Conservation (phyloP, 2,329 filamentous ascomycete species). For the Mycocentrospora acerina region DNA sequence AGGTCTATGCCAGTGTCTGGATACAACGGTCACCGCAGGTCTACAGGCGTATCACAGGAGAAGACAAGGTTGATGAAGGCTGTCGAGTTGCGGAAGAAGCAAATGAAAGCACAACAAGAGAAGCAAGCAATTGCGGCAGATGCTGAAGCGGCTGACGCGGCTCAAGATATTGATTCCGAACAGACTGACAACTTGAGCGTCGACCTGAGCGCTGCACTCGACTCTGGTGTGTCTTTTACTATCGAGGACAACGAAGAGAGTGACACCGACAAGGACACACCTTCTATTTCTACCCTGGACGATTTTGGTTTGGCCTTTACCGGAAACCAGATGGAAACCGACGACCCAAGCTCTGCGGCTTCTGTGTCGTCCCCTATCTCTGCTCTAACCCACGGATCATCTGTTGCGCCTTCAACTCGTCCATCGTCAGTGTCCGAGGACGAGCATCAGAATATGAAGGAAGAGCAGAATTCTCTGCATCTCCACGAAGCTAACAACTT, state of each 20-base stretch:
- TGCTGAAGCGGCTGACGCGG: constrained; percentile 12
- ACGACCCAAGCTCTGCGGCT: constrained; percentile 38
- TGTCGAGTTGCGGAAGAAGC: constrained; percentile 83
- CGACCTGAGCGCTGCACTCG: background rate
- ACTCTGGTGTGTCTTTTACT: too few species aligned
- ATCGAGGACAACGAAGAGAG: background rate
- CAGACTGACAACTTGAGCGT: constrained; percentile 4
- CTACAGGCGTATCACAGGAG: constrained; percentile 74
- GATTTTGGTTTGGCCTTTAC: constrained; percentile 61
- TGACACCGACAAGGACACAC: constrained; percentile 11
- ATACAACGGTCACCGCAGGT: constrained; percentile 40
- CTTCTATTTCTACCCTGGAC: constrained; percentile 12
- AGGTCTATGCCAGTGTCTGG: constrained; percentile 48
- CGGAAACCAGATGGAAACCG: constrained; percentile 30
- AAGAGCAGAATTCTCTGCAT: constrained; percentile 17
- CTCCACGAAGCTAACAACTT: constrained; percentile 14
- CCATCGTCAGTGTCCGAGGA: constrained; percentile 44
- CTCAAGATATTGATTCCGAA: constrained; percentile 2
- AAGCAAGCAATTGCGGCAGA: constrained; percentile 26
- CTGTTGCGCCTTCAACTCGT: constrained; percentile 39
- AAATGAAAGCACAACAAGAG: constrained; percentile 53
- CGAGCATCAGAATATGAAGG: constrained; percentile 23
- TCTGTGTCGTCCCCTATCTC: constrained; percentile 42
- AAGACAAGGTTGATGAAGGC: constrained; percentile 94
- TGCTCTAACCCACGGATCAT: constrained; percentile 42